Evolutionary conservation across 1,139 yeast species (phyloP).

Genomic region (Yamadazyma diddensiae): DNA sequence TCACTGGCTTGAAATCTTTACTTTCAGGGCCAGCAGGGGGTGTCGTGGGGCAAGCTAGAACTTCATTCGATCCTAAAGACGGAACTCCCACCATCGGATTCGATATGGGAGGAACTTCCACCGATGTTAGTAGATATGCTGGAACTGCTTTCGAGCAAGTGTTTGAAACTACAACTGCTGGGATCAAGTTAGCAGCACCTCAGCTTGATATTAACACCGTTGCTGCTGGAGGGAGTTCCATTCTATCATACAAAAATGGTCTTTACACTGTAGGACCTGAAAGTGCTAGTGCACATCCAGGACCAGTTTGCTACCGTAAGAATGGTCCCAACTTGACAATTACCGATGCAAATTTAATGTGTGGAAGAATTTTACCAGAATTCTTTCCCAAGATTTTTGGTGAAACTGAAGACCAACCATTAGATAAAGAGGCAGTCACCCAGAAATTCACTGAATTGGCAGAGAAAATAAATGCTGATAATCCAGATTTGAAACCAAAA

Average conservation of each 20-base stretch:
- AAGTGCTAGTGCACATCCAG: conserved; percentile 56
- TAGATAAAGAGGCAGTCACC: conserved; percentile 40
- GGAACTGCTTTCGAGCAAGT: conserved; percentile 46
- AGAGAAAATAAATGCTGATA: conserved; percentile 39
- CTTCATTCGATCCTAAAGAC: conserved; percentile 42
- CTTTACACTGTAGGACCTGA: conserved; percentile 55
- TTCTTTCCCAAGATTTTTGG: conserved; percentile 55
- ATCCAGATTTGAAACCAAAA: conserved; percentile 21
- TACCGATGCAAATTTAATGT: conserved; percentile 53
- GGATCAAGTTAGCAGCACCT: conserved; percentile 55
- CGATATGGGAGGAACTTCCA: conserved; percentile 63
- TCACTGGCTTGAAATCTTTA: conserved; percentile 50
- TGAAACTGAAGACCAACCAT: conserved; percentile 46
- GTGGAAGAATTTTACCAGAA: conserved; percentile 50
- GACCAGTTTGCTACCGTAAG: conserved; percentile 57
- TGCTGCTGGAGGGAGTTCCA: conserved; percentile 62
- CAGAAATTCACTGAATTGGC: conserved; percentile 40
- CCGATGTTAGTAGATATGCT: conserved; percentile 47
- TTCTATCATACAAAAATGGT: conserved; percentile 48
- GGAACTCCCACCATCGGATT: conserved; percentile 50
- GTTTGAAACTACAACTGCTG: conserved; percentile 54
- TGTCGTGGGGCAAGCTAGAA: conserved; percentile 54
- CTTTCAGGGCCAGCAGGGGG: conserved; percentile 65
- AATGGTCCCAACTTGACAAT: conserved; percentile 52
- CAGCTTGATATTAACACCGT: conserved; percentile 58